Base-by-base conservation (phyloP, 2,329 filamentous ascomycete genomes). In the Dichotomopilus funicola region DNA sequence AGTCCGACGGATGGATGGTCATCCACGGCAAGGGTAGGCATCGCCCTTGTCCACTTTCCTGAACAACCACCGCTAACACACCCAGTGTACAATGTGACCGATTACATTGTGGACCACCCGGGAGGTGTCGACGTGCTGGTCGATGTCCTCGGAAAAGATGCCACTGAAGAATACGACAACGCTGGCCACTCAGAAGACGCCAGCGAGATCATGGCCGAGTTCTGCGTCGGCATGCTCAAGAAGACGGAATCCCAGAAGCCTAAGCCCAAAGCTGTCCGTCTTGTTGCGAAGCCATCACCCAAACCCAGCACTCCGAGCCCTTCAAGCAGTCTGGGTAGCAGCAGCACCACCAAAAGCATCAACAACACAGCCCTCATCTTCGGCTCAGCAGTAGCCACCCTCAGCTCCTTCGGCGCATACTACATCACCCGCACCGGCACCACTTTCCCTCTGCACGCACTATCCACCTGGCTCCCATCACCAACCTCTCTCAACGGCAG, bases 101-200 rank as follows among this genome's bases (percentile, higher is more conserved):
- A 75, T 44, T 86, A 84, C 59, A 58, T 80, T 1, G 69, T 77
- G 31, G 81, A 85, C 55, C 83, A 86, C 58, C 83, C 83, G 53
- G 89, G 89, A 64, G 89, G 89, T 67, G 83, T 86, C 65, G 88
- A 91, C 66, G 82, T 91, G 57, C 76, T 94, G 42, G 76, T 89
- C 57, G 89, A 92, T 60, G 85, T 89, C 34, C 88, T 79, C 63
- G 89, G 89, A 55, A 84, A 85, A 63, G 88, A 94, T 71, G 85
- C 86, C 48, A 89, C 86, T 44, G 85, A 89, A 67, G 86, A 83
- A 43, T 94, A 91, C 66, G 88, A 94, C 72, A 87, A 91, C 65
- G 88, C 89, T 40, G 89, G 89, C 45, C 89, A 95, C 75, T 90
- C 86, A 47, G 87, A 89, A 31, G 76, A 78, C 11, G 47, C 47